Percentiles rank a stretch among this genome's conserved stretches.
Conservation (phyloP, 2,329 filamentous ascomycete genomes). For the Trichothecium roseum region DNA sequence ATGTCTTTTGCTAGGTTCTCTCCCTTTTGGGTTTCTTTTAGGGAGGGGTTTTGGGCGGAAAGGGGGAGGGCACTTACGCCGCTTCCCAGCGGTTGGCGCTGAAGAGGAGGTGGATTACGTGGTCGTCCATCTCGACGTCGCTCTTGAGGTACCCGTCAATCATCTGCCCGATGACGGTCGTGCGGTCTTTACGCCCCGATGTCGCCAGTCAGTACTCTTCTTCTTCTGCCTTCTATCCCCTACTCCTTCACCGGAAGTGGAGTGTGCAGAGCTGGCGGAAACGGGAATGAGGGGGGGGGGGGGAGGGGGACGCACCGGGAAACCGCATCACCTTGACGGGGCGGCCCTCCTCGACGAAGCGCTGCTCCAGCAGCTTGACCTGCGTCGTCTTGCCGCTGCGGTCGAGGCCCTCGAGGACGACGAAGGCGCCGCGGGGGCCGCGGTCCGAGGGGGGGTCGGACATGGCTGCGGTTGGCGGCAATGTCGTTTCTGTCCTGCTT, state of each 20-base stretch:
- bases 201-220: conserved; percentile 9
- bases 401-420: conserved; percentile 83
- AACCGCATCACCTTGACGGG: conserved; percentile 45
- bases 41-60: too few species aligned
- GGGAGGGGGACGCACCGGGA: conserved; percentile 29
- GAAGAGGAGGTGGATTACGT: conserved; percentile 83
- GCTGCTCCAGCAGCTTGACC: conserved; percentile 56
- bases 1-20: too few species aligned
- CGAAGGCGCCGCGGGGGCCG: conserved; percentile 66
- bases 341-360: conserved; percentile 36
- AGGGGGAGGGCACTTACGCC: conserved; percentile 27
- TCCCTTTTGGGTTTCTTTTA: too few species aligned
- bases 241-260: too few species aligned
- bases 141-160: conserved; percentile 76
- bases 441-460: too few species aligned
- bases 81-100: conserved; percentile 86
- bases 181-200: conserved; percentile 52
- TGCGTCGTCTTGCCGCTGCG: conserved; percentile 89
- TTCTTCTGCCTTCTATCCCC: not conserved
- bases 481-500: too few species aligned
- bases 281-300: not conserved
- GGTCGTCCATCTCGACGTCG: conserved; percentile 66
- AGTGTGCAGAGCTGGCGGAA: too few species aligned
- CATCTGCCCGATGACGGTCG: conserved; percentile 75
- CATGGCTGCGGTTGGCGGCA: too few species aligned